phyloP scores from a whole-genome alignment of 805 yeast genomes.

The Yamadazyma paraphyllophila region DNA sequence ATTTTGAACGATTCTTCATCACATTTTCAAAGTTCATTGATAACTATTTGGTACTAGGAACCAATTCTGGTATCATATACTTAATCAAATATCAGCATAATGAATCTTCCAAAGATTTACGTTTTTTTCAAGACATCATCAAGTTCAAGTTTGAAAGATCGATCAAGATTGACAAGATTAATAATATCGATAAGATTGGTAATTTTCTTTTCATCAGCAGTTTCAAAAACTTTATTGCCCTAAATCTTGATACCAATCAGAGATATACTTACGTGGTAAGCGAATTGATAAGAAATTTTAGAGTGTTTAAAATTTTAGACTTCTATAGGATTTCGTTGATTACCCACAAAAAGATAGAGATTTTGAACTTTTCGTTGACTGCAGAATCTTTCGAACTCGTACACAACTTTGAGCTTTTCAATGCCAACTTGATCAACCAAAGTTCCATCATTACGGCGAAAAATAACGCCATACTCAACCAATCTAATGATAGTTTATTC shows the following conservation, averaged over 20 bases:
- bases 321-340: conserved; percentile 10
- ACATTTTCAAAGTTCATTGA: conserved; percentile 15
- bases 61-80: conserved; percentile 15
- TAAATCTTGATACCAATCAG: conserved; percentile 11
- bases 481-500: conserved; percentile 11
- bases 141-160: conserved; percentile 15
- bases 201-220: conserved; percentile 13
- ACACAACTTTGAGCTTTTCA: conserved; percentile 8
- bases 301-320: conserved; percentile 10
- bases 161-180: conserved; percentile 14
- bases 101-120: conserved; percentile 2
- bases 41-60: conserved; percentile 14
- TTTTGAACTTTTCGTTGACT: background rate
- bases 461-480: conserved; percentile 12
- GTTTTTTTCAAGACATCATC: conserved; percentile 11
- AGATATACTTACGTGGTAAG: conserved; percentile 6
- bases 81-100: conserved; percentile 8
- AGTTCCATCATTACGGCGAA: conserved; percentile 11
- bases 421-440: conserved; percentile 14
- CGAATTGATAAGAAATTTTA: conserved; percentile 14
- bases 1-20: conserved; percentile 12
- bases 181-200: conserved; percentile 10
- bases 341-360: conserved; percentile 9
- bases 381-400: conserved; percentile 5
- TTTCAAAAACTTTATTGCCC: conserved; percentile 11